These are phyloP conservation scores for Diaporthe humulicola DNA, from an alignment of 2,329 filamentous ascomycete genomes.

Conservation along the genomic window DNA sequence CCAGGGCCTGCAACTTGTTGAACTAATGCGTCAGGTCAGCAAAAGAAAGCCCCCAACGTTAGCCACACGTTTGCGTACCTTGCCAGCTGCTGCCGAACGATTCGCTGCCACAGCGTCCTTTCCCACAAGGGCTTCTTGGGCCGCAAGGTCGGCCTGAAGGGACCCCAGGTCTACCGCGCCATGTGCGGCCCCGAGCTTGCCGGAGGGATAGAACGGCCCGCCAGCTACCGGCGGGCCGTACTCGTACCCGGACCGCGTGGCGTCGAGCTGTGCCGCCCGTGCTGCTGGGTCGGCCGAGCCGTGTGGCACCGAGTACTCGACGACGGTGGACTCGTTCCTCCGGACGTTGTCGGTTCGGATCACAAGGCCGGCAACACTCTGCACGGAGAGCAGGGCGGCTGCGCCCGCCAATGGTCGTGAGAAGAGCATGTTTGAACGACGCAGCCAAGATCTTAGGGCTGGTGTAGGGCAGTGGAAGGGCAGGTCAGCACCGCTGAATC, in stretches of 20 bases:
- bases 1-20: conserved; percentile 48
- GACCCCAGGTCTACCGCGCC: conserved; percentile 35
- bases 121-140: conserved; percentile 15
- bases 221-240: conserved; percentile 40
- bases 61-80: conserved; percentile 21
- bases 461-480: not conserved
- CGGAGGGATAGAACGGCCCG: conserved; percentile 40
- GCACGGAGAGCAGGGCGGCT: conserved; percentile 11
- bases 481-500: conserved; percentile 22
- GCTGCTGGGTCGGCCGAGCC: not conserved
- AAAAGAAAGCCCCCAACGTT: not conserved
- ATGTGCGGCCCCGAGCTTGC: conserved; percentile 35
- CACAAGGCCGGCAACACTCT: conserved; percentile 20
- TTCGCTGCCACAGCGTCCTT: conserved; percentile 16
- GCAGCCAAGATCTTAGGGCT: conserved; percentile 4
- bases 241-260: conserved; percentile 18
- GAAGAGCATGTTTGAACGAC: conserved; percentile 13
- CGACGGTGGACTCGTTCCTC: conserved; percentile 19
- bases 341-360: not conserved
- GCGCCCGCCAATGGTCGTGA: not conserved
- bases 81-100: conserved; percentile 3
- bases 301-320: conserved; percentile 28
- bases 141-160: conserved; percentile 27
- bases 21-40: conserved; percentile 40
- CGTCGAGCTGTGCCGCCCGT: conserved; percentile 20